phyloP scores from a whole-genome alignment of 2,329 filamentous ascomycete genomes.

The Pestalotiopsis sp. region DNA sequence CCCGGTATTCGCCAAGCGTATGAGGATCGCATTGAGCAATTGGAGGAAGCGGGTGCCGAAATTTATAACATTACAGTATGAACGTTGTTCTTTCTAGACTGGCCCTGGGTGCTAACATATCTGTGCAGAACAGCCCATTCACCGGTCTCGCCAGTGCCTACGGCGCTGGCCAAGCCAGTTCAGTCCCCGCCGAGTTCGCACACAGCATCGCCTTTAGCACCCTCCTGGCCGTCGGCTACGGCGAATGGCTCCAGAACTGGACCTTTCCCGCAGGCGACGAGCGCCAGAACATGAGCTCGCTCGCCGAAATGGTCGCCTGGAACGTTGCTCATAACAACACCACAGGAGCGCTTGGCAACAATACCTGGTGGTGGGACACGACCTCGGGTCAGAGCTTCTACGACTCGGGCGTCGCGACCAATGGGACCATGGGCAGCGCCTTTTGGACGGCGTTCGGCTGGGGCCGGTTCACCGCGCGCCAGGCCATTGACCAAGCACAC shows the following conservation, averaged over 20 bases:
- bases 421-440: slow-evolving; percentile 11
- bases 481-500: slow-evolving; percentile 14
- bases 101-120: background rate
- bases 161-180: background rate
- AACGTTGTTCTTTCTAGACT: background rate
- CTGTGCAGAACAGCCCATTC: background rate
- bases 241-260: slow-evolving; percentile 20
- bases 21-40: background rate
- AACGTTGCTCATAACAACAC: slow-evolving; percentile 19
- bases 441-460: slow-evolving; percentile 16
- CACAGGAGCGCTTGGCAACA: slow-evolving; percentile 18
- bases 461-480: slow-evolving; percentile 12
- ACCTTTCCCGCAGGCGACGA: slow-evolving; percentile 16
- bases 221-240: slow-evolving; percentile 21
- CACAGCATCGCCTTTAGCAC: slow-evolving; percentile 13
- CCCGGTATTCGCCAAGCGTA: background rate
- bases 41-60: background rate
- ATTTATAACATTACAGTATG: background rate
- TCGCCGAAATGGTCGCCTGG: slow-evolving; percentile 19
- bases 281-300: slow-evolving; percentile 16
- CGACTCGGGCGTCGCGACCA: slow-evolving; percentile 13
- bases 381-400: slow-evolving; percentile 17
- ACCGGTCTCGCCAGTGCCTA: background rate
- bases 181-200: slow-evolving; percentile 8
- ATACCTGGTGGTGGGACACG: slow-evolving; percentile 21